Conservation (phyloP, 225 moss, liverwort and hornwort species). For the Neckera pumila region DNA sequence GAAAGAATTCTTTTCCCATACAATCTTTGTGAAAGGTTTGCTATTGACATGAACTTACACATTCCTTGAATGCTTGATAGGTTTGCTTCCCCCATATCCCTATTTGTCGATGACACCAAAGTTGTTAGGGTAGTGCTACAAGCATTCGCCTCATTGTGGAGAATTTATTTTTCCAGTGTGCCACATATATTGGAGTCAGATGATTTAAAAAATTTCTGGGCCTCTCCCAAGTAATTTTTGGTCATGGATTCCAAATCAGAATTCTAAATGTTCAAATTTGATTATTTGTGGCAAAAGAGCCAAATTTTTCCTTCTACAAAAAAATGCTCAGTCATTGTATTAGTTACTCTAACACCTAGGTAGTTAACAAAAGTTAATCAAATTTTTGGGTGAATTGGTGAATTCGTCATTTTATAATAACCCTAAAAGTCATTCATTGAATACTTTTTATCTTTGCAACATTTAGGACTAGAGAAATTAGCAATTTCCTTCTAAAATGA, state of each 20-base stretch:
- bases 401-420: no score
- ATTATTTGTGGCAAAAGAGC: background rate
- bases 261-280: background rate
- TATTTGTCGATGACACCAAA: background rate
- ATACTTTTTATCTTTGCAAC: no score
- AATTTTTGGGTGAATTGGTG: no score
- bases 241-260: background rate
- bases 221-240: background rate
- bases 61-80: background rate
- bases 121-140: background rate
- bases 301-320: background rate
- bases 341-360: no score
- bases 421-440: no score
- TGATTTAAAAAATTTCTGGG: background rate
- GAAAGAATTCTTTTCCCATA: accelerated
- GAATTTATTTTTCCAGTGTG: background rate
- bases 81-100: background rate
- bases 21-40: background rate
- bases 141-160: accelerated
- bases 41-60: background rate
- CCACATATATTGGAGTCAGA: background rate
- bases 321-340: background rate
- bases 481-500: no score
- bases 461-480: no score
- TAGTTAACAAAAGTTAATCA: no score